Percentiles rank a stretch among this genome's conserved stretches.
These are phyloP conservation scores for Helichrysum umbraculigerum DNA, from an alignment of 129 eudicot genomes.

Conservation along the genomic window DNA sequence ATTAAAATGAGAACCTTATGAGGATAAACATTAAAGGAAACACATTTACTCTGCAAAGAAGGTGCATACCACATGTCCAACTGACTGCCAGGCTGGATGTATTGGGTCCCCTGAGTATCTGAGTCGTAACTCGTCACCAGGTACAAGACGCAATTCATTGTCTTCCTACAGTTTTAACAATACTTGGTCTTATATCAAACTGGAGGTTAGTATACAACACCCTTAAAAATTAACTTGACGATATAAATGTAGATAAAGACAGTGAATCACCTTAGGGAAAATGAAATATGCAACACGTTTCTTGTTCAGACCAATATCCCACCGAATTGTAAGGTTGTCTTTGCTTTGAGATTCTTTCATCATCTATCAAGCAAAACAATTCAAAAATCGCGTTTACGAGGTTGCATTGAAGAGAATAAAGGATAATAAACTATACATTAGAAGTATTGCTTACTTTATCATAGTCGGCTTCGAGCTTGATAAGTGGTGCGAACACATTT, in stretches of 20 bases:
- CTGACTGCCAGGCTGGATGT: constrained; percentile 96
- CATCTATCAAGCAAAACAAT: constrained; percentile 45
- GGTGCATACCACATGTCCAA: constrained; percentile 87
- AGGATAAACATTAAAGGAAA: not conserved
- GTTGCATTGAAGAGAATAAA: not conserved
- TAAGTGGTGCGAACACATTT: constrained; percentile 90
- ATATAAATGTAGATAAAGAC: not conserved
- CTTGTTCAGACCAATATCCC: constrained; percentile 99
- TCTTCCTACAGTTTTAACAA: constrained; percentile 54
- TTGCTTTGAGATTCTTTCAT: constrained; percentile 99
- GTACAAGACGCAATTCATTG: constrained; percentile 58
- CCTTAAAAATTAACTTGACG: not conserved
- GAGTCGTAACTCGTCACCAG: constrained; percentile 38
- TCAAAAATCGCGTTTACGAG: not conserved
- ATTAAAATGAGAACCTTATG: not conserved
- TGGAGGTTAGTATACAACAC: not conserved
- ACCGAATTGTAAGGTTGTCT: constrained; percentile 82
- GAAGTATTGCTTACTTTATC: constrained; percentile 67
- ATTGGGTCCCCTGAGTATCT: constrained; percentile 93
- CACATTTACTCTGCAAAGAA: not conserved
- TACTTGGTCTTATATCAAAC: not conserved
- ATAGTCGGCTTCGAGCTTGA: constrained; percentile 57
- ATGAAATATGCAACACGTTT: constrained; percentile 96
- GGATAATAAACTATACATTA: not conserved
- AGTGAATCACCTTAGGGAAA: constrained; percentile 70